Percentiles rank a stretch among this genome's conserved stretches.
These are phyloP conservation scores for Naganishia vaughanmartiniae DNA, from an alignment of 768 basidiomycete genomes.

Conservation along the genomic window DNA sequence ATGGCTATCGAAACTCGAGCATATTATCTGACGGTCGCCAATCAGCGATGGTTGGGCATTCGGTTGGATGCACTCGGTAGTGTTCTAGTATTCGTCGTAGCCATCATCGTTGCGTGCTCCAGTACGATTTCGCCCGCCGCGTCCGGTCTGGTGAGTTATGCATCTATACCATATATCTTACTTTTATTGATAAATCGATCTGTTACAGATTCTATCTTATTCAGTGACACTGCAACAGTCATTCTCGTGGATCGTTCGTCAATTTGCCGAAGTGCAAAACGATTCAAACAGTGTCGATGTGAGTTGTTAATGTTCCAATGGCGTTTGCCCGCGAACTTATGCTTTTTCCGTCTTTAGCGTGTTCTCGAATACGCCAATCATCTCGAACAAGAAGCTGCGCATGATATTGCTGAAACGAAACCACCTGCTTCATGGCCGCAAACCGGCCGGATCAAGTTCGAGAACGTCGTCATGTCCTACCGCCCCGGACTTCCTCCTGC, in stretches of 20 bases:
- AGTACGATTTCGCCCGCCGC: conserved; percentile 77
- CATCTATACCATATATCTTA: background rate
- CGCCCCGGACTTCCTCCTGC: conserved; percentile 84
- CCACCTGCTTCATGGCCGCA: conserved; percentile 71
- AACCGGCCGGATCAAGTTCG: conserved; percentile 69
- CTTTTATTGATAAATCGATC: background rate
- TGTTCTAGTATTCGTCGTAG: conserved; percentile 71
- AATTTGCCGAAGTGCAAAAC: conserved; percentile 73
- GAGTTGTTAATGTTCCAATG: background rate
- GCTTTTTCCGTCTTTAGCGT: conserved; percentile 65
- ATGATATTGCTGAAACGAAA: conserved; percentile 63
- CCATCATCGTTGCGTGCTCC: conserved; percentile 72
- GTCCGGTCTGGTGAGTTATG: conserved; percentile 59
- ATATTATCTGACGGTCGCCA: conserved; percentile 80
- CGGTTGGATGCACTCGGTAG: conserved; percentile 83
- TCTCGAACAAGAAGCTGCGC: conserved; percentile 77
- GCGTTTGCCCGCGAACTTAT: too few species aligned
- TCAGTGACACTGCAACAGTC: conserved; percentile 67
- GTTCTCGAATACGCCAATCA: conserved; percentile 74
- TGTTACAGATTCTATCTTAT: conserved; percentile 65
- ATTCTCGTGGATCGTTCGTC: conserved; percentile 50
- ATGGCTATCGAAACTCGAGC: conserved; percentile 80
- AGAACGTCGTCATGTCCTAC: conserved; percentile 74
- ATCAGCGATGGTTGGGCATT: conserved; percentile 81
- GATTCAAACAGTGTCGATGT: conserved; percentile 55